Conservation (phyloP, 768 basidiomycete species). For the Grammothele lineata region DNA sequence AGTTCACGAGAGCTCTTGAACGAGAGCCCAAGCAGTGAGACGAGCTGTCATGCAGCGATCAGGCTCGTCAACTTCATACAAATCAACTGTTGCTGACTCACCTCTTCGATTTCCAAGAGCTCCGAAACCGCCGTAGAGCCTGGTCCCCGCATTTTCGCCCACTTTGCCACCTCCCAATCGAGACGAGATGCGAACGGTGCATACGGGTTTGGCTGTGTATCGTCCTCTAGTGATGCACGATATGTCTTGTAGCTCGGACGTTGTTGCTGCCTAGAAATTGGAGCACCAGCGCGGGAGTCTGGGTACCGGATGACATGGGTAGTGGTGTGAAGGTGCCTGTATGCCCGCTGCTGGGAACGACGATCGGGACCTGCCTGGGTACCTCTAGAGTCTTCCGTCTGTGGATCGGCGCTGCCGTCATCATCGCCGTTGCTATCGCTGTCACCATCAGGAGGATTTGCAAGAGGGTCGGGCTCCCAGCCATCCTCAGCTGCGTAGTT, state of each 20-base stretch:
- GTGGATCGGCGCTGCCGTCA: not conserved
- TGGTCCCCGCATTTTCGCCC: slow-evolving; percentile 36
- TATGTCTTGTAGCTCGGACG: not conserved
- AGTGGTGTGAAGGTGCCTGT: not conserved
- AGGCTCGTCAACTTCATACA: not conserved
- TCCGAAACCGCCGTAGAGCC: slow-evolving; percentile 37
- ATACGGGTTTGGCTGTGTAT: no score
- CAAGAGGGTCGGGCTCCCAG: not conserved
- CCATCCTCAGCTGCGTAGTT: not conserved
- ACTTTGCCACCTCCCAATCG: slow-evolving; percentile 39
- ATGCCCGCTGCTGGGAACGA: not conserved
- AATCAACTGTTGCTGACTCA: no score
- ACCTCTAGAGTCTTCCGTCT: no score
- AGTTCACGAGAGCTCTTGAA: slow-evolving; percentile 29
- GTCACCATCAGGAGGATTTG: no score
- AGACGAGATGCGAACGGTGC: slow-evolving; percentile 33
- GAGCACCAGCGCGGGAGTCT: not conserved
- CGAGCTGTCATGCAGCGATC: slow-evolving; percentile 1
- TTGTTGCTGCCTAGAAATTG: no score
- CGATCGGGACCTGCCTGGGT: no score
- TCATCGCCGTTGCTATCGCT: not conserved
- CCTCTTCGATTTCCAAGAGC: slow-evolving; percentile 35
- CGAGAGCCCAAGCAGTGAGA: slow-evolving; percentile 28
- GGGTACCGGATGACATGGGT: not conserved
- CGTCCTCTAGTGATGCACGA: no score